Evolutionary conservation across 805 yeast genomes (phyloP), one percentile per base, ranked within the genome.

Genomic region (Pichia deserticola): DNA sequence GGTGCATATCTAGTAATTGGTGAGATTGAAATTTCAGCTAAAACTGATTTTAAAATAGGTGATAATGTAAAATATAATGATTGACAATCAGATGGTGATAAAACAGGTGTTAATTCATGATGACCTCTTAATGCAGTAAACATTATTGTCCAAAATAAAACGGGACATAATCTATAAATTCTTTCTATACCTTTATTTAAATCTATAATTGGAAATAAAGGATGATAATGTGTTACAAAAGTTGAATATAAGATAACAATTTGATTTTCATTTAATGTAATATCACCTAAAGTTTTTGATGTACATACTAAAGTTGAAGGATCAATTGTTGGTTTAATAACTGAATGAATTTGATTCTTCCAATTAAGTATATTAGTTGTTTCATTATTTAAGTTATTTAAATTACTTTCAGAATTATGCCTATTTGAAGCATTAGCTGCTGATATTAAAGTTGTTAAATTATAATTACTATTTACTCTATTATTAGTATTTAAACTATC

Each of bases 61-160:
- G 92, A 78, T 40, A 90, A 68, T 29, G 75, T 69, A 57, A 82
- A 70, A 59, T 86, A 77, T n/a, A 84, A 64, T 30, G 60, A 58
- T 46, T 70, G 59, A 27, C 66, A 57, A 50, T 55, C 58, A 29
- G 58, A 59, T 41, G 57, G 57, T n/a, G 51, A 34, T 20, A 57
- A 48, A 6, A 62, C 43, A 20, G 61, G 48, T 5, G 48, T 42
- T 8, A 51, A 60, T 1, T 71, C 62, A 30, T 72, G 70, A 52
- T 73, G 74, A 50, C 96, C 73, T 52, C 99, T 76, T 41, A 89
- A 69, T 0, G 96, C 87, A 1, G 89, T 85, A 39, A 89, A 79
- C 80, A 90, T 82, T 13, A 92, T 82, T 0, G 92, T 90, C 99
- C 99, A 92, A 61, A 92, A 92, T 20, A 92, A 70, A 3, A 92